Evolutionary conservation across 441 rosid genomes (phyloP).

Genomic region (Erysimum cheiri): DNA sequence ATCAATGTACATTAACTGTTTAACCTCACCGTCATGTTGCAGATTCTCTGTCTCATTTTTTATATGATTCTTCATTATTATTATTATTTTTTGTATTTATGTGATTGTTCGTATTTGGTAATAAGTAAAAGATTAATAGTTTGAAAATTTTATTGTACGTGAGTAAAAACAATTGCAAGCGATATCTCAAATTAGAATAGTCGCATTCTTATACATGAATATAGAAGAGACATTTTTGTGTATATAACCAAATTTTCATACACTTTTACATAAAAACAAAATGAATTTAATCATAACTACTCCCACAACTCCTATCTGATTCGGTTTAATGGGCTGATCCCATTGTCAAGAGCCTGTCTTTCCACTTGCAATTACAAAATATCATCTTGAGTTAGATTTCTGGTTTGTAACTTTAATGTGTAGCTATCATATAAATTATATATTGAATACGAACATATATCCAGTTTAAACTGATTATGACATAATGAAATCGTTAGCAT

Average conservation of each 20-base stretch:
- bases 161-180: slow-evolving; percentile 39
- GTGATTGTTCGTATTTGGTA: slow-evolving; percentile 28
- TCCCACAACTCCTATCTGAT: slow-evolving; percentile 35
- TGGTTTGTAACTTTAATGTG: not conserved
- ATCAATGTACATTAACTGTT: slow-evolving; percentile 33
- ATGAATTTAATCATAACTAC: slow-evolving; percentile 36
- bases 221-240: not conserved
- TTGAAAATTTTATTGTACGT: not conserved
- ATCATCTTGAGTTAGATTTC: not conserved
- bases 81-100: slow-evolving; percentile 8
- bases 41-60: slow-evolving; percentile 25
- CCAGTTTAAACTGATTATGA: not conserved
- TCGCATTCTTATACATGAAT: slow-evolving; percentile 32
- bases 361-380: not conserved
- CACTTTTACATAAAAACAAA: slow-evolving; percentile 16
- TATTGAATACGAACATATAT: not conserved
- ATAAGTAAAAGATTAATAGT: not conserved
- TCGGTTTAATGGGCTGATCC: not conserved
- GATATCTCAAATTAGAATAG: slow-evolving; percentile 25
- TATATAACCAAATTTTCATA: slow-evolving; percentile 21
- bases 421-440: not conserved
- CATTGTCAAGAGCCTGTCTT: not conserved
- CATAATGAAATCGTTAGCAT: not conserved
- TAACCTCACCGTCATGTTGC: slow-evolving; percentile 42
- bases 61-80: not conserved